A percentile compares a stretch with the other conserved stretches of the same genome.
These are phyloP conservation scores for Neurospora sp. DNA, from an alignment of 2,329 filamentous ascomycete genomes.

Conservation along the genomic window DNA sequence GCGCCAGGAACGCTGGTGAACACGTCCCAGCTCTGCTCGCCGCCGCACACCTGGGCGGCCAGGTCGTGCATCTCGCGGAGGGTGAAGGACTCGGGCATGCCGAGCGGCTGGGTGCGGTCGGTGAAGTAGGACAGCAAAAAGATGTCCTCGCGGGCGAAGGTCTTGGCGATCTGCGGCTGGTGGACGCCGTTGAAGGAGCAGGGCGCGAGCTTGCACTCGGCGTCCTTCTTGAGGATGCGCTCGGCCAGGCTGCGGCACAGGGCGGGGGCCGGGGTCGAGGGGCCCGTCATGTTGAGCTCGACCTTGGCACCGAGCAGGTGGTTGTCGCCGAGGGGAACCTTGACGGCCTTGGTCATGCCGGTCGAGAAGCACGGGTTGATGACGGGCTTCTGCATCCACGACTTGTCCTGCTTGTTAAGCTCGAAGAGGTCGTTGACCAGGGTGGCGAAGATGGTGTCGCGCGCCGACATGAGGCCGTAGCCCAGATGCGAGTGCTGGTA, in stretches of 20 bases:
- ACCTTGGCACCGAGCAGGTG: constrained; percentile 56
- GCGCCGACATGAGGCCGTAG: constrained; percentile 92
- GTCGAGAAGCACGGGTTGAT: constrained; percentile 80
- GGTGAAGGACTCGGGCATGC: constrained; percentile 98
- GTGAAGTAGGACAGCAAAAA: constrained; percentile 98
- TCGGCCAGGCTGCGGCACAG: constrained; percentile 88
- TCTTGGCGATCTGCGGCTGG: constrained; percentile 85
- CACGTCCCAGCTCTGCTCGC: constrained; percentile 65
- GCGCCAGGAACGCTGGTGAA: constrained; percentile 71
- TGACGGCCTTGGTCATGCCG: constrained; percentile 64
- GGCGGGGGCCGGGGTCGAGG: constrained; percentile 60
- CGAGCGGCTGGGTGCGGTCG: constrained; percentile 84
- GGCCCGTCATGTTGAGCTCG: constrained; percentile 81
- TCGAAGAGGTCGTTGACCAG: constrained; percentile 64
- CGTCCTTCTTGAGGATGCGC: constrained; percentile 81
- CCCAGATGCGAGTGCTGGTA: constrained; percentile 98
- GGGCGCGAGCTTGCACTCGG: constrained; percentile 70
- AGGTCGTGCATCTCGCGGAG: constrained; percentile 82
- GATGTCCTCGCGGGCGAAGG: constrained; percentile 81
- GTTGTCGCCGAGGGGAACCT: constrained; percentile 56
- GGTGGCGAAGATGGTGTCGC: constrained; percentile 70
- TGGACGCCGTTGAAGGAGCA: constrained; percentile 98
- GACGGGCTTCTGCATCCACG: constrained; percentile 61
- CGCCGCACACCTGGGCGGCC: constrained; percentile 73
- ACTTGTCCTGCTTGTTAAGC: constrained; percentile 44